phyloP scores from a whole-genome alignment of 805 yeast genomes.

The Candida glaebosa region DNA sequence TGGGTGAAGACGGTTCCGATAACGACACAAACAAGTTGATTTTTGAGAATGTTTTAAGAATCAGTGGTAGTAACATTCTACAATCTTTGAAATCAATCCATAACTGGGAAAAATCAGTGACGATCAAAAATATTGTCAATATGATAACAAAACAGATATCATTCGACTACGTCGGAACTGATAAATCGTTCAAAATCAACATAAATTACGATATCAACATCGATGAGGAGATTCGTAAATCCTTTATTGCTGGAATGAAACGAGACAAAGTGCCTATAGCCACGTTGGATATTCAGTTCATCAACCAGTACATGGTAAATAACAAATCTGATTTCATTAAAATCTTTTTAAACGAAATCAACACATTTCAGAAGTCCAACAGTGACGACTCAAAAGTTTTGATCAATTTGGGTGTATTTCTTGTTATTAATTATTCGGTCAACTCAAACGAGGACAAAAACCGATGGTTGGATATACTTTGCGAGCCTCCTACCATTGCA shows the following conservation, averaged over 20 bases:
- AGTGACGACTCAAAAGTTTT: slow-evolving; percentile 23
- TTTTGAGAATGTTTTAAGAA: slow-evolving; percentile 23
- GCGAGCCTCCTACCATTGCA: not conserved
- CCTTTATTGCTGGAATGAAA: slow-evolving; percentile 3
- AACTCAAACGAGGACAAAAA: slow-evolving; percentile 15
- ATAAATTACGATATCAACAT: slow-evolving; percentile 1
- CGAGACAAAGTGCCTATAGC: slow-evolving; percentile 3
- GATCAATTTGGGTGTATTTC: slow-evolving; percentile 19
- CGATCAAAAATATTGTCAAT: slow-evolving; percentile 13
- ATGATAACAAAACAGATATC: slow-evolving; percentile 1
- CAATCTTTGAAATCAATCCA: slow-evolving; percentile 11
- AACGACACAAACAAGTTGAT: slow-evolving; percentile 14
- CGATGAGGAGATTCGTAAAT: slow-evolving; percentile 3
- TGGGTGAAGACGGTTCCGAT: slow-evolving; percentile 12
- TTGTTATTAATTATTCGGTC: slow-evolving; percentile 16
- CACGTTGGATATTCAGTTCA: slow-evolving; percentile 2
- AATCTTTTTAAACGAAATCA: slow-evolving; percentile 13
- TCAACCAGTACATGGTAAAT: slow-evolving; percentile 4
- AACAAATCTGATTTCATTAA: slow-evolving; percentile 7
- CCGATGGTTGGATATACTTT: slow-evolving; percentile 20
- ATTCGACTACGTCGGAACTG: slow-evolving; percentile 1
- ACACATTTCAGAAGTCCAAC: slow-evolving; percentile 16
- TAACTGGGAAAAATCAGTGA: slow-evolving; percentile 11
- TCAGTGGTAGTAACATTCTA: slow-evolving; percentile 17
- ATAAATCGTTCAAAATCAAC: slow-evolving; percentile 1